Evolutionary conservation across 441 rosid genomes (phyloP).

Genomic region (Biscutella laevigata): DNA sequence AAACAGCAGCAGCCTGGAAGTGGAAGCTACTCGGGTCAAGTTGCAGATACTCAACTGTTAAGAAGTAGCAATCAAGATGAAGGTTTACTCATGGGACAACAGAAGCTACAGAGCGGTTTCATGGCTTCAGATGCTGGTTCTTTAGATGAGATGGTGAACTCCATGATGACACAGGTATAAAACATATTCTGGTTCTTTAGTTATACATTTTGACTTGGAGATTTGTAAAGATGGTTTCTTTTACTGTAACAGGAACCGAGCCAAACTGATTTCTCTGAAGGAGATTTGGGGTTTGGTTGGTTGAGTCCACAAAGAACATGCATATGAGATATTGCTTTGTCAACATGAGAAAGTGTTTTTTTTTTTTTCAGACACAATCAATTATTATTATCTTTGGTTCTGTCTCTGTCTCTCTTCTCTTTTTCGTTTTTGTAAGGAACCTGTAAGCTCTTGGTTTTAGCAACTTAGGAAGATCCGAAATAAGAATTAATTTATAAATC

Average conservation of each 20-base stretch:
- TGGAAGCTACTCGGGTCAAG: constrained; percentile 26
- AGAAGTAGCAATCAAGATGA: constrained; percentile 27
- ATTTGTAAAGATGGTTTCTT: not conserved
- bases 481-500: not conserved
- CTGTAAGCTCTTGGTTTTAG: constrained; percentile 1
- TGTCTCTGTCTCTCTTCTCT: not conserved
- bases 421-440: constrained; percentile 4
- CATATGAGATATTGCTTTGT: constrained; percentile 27
- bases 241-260: constrained; percentile 40
- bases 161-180: constrained; percentile 55
- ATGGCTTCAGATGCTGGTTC: constrained; percentile 37
- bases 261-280: constrained; percentile 28
- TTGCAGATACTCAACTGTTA: constrained; percentile 26
- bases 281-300: constrained; percentile 34
- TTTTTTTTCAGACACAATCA: constrained; percentile 13
- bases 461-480: constrained; percentile 1
- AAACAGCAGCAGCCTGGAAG: constrained; percentile 23
- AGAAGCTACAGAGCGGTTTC: constrained; percentile 33
- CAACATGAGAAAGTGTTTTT: constrained; percentile 7
- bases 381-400: constrained; percentile 2
- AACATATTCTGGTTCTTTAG: too few relatives aligned
- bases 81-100: constrained; percentile 35
- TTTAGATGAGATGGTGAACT: constrained; percentile 52
- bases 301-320: constrained; percentile 38
- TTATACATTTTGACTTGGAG: not conserved